These are phyloP conservation scores for Hypoxylon sp. DNA, from an alignment of 2,329 filamentous ascomycete species.

Conservation along the genomic window DNA sequence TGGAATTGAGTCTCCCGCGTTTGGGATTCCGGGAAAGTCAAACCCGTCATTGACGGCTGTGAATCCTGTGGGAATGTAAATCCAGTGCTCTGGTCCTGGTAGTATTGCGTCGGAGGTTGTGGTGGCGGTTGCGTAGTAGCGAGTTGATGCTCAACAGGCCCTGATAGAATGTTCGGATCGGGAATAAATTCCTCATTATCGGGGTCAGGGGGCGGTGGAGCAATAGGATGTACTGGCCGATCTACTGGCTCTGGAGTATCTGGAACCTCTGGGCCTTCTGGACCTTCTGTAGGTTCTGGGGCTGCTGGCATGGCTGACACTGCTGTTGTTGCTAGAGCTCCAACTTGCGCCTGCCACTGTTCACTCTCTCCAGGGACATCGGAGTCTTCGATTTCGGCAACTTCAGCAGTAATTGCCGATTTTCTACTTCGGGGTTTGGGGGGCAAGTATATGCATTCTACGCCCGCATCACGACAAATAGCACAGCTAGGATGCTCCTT, in stretches of 20 bases:
- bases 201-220: slow-evolving; percentile 39
- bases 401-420: slow-evolving; percentile 43
- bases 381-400: slow-evolving; percentile 39
- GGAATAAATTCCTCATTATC: slow-evolving; percentile 53
- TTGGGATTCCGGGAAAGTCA: slow-evolving; percentile 43
- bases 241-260: slow-evolving; percentile 4
- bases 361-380: slow-evolving; percentile 39
- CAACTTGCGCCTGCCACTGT: slow-evolving; percentile 19
- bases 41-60: slow-evolving; percentile 23
- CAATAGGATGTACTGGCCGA: slow-evolving; percentile 8
- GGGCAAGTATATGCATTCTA: slow-evolving; percentile 50
- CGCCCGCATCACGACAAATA: slow-evolving; percentile 45
- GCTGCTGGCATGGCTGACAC: background rate
- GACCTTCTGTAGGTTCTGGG: slow-evolving; percentile 1
- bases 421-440: slow-evolving; percentile 49
- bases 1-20: slow-evolving; percentile 32
- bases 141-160: slow-evolving; percentile 44
- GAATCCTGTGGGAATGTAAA: slow-evolving; percentile 39
- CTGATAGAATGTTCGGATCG: slow-evolving; percentile 52
- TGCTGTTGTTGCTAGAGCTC: slow-evolving; percentile 11
- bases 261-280: background rate
- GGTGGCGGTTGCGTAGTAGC: slow-evolving; percentile 28
- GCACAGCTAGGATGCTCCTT: slow-evolving; percentile 54
- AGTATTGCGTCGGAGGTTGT: slow-evolving; percentile 39
- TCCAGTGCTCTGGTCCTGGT: slow-evolving; percentile 30